Evolutionary conservation across 23 red algal genomes (phyloP).

Genomic region (Gracilariopsis chorda): DNA sequence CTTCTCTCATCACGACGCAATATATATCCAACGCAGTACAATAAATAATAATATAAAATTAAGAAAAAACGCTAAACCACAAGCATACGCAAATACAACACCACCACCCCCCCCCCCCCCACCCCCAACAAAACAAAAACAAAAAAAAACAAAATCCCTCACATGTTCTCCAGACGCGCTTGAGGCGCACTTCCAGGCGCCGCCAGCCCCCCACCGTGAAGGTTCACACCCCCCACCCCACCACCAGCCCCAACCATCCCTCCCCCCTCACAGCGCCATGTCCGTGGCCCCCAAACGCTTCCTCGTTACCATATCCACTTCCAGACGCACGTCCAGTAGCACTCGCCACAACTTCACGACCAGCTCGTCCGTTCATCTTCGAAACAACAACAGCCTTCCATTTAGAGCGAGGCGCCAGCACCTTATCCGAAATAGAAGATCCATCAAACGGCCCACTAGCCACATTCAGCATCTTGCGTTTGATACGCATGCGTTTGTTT

Average conservation of each 20-base stretch:
- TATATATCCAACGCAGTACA: too few species aligned
- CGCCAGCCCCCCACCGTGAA: too few species aligned
- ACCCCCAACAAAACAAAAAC: not conserved
- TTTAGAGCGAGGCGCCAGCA: slow-evolving; percentile 29
- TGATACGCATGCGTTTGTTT: slow-evolving; percentile 44
- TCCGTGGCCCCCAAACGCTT: not conserved
- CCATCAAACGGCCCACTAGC: not conserved
- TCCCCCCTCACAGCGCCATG: not conserved
- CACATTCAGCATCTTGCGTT: slow-evolving; percentile 47
- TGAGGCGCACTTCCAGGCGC: too few species aligned
- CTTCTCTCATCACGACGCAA: too few species aligned
- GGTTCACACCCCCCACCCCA: too few species aligned
- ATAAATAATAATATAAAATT: too few species aligned
- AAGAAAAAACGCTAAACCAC: too few species aligned
- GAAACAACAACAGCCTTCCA: slow-evolving; percentile 45
- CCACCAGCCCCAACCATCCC: not conserved
- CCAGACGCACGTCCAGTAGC: not conserved
- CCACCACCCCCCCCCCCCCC: too few species aligned
- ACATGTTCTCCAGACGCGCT: too few species aligned
- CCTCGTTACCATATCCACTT: not conserved
- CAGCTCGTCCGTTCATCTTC: not conserved
- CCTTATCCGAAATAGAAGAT: not conserved
- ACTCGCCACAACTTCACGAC: slow-evolving; percentile 5
- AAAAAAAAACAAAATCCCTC: not conserved
- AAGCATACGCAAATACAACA: too few species aligned